Evolutionary conservation across 257 asterid genomes (phyloP), one percentile per base, ranked within the genome.

Genomic region (Eustoma russellianum): DNA sequence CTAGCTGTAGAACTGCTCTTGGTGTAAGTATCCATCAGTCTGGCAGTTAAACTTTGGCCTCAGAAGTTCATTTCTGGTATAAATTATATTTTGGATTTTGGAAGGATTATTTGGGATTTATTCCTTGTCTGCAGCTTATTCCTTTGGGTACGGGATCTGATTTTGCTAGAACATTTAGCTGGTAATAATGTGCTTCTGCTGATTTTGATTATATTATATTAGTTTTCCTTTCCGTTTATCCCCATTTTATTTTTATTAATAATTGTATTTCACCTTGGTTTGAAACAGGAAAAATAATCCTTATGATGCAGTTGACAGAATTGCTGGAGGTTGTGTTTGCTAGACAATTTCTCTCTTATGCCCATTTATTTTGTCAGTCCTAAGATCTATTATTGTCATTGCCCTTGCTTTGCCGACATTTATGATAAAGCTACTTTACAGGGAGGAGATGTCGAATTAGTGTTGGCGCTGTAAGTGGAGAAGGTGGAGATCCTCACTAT

Each of bases 111-210:
- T 50, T 56, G 17, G 50, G 60, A 52, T 56, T 17, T 62, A 44
- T 68, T n/a, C 55, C 56, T 68, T 80, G 62, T 69, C 73, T 54
- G 60, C 87, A 85, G 95, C 80, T 85, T 61, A 83, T 88, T 44
- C 97, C 97, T 44, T 69, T 88, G 74, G 97, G 97, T 65, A 88
- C 95, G 63, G 97, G 92, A 73, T 88, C 95, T 40, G 97, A 88
- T 71, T 88, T 85, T 62, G 92, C 95, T 50, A 81, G 95, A 73
- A 85, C 97, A 49, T 73, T 82, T 68, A 86, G 94, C 57, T 88
- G 94, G 97, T 88, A 40, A 73, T 88, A 70, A 60, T 41, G 64
- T 38, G 67, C 63, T 60, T 70, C 66, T 60, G 54, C 63, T 59
- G 53, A 49, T 75, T 65, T 46, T 58, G 43, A 56, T 45, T 48